phyloP scores from a whole-genome alignment of 2,329 filamentous ascomycete genomes.

The Colletotrichum sp. region DNA sequence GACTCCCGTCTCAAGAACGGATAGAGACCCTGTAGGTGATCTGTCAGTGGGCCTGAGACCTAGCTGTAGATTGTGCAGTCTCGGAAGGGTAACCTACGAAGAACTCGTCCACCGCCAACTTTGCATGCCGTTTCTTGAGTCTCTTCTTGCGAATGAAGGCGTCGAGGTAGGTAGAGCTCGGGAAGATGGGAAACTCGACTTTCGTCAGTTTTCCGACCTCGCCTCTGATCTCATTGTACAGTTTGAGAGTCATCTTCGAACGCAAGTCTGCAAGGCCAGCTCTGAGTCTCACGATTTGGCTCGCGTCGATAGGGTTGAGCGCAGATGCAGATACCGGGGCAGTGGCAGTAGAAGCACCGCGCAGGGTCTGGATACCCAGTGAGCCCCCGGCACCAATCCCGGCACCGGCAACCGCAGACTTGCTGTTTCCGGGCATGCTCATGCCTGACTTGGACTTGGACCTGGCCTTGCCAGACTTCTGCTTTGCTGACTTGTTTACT shows the following conservation, averaged over 20 bases:
- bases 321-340: too few species aligned
- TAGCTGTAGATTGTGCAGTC: background rate
- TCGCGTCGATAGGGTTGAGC: background rate
- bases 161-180: background rate
- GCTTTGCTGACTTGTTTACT: too few species aligned
- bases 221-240: background rate
- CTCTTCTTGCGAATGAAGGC: background rate
- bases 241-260: background rate
- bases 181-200: background rate
- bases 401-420: too few species aligned
- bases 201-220: background rate
- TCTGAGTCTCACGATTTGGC: background rate
- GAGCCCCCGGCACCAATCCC: too few species aligned
- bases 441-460: too few species aligned
- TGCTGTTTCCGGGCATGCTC: too few species aligned
- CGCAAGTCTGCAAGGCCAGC: background rate
- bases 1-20: background rate
- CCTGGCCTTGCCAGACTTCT: too few species aligned
- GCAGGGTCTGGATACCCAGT: too few species aligned
- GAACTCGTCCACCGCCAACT: background rate
- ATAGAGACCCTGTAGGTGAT: background rate
- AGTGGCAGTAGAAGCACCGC: background rate
- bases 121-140: background rate
- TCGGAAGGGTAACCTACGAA: background rate
- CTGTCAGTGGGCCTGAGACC: background rate